Conservation (phyloP, 345 rosid species). For the Camelina neglecta region DNA sequence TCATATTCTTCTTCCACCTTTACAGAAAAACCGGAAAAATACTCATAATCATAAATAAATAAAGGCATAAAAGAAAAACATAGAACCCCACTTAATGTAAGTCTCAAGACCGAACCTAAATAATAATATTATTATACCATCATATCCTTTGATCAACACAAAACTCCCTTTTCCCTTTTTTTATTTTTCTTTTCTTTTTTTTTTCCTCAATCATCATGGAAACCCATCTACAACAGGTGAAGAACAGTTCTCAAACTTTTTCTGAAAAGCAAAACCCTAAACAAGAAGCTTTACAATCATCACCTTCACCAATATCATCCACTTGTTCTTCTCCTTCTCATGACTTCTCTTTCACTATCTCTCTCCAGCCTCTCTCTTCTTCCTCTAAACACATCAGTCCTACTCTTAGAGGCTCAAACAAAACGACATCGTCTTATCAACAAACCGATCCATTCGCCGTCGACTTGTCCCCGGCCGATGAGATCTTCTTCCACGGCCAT, state of each 20-base stretch:
- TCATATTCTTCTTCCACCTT: conserved; percentile 36
- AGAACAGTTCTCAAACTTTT: conserved; percentile 48
- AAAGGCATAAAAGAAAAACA: not conserved
- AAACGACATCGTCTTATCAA: conserved; percentile 46
- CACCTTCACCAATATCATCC: conserved; percentile 60
- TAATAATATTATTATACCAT: conserved; percentile 37
- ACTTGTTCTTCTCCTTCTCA: conserved; percentile 83
- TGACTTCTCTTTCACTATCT: conserved; percentile 94
- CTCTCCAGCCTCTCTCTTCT: conserved; percentile 64
- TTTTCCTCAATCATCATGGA: conserved; percentile 54
- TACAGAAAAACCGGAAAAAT: conserved; percentile 40
- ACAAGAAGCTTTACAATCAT: conserved; percentile 41
- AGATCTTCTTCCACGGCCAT: conserved; percentile 97
- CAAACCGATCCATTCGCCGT: conserved; percentile 62
- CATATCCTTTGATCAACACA: conserved; percentile 44
- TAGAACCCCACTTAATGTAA: conserved; percentile 20
- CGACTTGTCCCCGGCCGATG: conserved; percentile 95
- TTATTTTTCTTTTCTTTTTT: not conserved
- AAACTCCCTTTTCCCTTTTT: conserved; percentile 32
- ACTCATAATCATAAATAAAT: conserved; percentile 16
- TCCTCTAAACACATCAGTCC: conserved; percentile 45
- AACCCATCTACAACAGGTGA: conserved; percentile 45
- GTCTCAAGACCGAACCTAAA: conserved; percentile 26
- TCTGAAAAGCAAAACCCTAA: conserved; percentile 49
- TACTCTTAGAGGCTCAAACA: conserved; percentile 29